Percentiles rank a stretch among this genome's conserved stretches.
These are phyloP conservation scores for Pichia sp. DNA, from an alignment of 1,139 yeast genomes.

Conservation along the genomic window DNA sequence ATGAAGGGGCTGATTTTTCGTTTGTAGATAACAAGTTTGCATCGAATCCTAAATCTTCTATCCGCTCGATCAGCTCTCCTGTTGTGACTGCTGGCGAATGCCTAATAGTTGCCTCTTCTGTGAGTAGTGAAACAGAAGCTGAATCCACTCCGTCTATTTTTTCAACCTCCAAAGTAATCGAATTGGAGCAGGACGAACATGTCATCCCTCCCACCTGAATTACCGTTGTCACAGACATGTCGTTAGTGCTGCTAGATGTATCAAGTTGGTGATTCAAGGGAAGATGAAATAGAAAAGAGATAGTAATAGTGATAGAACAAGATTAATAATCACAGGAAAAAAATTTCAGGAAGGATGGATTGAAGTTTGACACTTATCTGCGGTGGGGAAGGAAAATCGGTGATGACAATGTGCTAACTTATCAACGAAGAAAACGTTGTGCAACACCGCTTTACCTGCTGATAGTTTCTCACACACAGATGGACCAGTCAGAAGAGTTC, in stretches of 20 bases:
- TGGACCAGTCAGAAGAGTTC: neutral
- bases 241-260: no score
- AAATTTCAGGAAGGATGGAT: no score
- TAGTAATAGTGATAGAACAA: no score
- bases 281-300: no score
- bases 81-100: constrained; percentile 38
- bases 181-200: constrained; percentile 72
- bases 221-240: constrained; percentile 18
- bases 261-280: no score
- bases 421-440: no score
- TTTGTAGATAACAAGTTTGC: constrained; percentile 11
- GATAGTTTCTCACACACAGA: no score
- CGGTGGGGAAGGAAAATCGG: no score
- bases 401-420: no score
- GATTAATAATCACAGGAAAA: no score
- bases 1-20: neutral
- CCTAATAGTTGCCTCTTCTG: constrained; percentile 60
- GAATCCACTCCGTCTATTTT: constrained; percentile 42
- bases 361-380: no score
- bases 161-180: constrained; percentile 55
- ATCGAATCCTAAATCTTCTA: constrained; percentile 78
- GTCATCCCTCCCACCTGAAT: constrained; percentile 63
- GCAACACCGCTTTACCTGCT: no score
- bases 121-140: constrained; percentile 63
- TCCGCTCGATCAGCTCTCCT: constrained; percentile 38